Base-by-base conservation (phyloP, 495 filamentous ascomycete genomes). In the Diplogelasinospora grovesii region DNA sequence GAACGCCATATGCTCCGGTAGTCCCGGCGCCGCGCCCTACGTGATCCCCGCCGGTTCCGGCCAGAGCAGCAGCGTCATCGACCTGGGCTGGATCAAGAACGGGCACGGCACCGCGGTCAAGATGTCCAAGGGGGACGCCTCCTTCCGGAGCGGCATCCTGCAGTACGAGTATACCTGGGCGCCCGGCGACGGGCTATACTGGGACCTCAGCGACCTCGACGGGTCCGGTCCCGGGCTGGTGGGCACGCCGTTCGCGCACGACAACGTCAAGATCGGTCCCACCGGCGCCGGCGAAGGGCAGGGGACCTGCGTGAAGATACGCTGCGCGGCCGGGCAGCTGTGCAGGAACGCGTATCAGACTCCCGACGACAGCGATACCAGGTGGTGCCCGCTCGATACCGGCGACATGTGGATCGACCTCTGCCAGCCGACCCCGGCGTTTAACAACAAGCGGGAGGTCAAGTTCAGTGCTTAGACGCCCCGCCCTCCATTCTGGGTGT, bases 151-250 rank as follows among this genome's bases (percentile, higher is more conserved):
- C 25, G 48, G 48, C 2, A 38, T 51, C 22, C 34, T 51, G 22
- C 42, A 51, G 42, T 46, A 41, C 31, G 48, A 51, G 44, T 51
- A 50, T 31, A 33, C 10, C 22, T 36, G 15, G 15, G 18, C 14
- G 13, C 14, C 10, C 11, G 30, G 9, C 21, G 19, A 32, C 13
- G 43, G 32, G 26, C 1, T 46, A 4, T 46, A 41, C 36, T 46
- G 40, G 40, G 48, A 42, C 48, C 28, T 51, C 9, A 42, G 36
- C 31, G 26, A 51, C 26, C 31, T 51, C 3, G 48, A 51, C 38
- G 48, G 48, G 7, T 14, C 13, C 15, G 42, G 36, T 7, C 11
- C 22, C 13, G 43, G 36, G 18, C 36, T 40, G 23, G 31, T 38
- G 9, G 48, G 29, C n/a, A 38, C 45, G 4, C 45, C 45, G 8